These are phyloP conservation scores for Russula griseocarnosa DNA, from an alignment of 768 basidiomycete genomes.

Conservation along the genomic window DNA sequence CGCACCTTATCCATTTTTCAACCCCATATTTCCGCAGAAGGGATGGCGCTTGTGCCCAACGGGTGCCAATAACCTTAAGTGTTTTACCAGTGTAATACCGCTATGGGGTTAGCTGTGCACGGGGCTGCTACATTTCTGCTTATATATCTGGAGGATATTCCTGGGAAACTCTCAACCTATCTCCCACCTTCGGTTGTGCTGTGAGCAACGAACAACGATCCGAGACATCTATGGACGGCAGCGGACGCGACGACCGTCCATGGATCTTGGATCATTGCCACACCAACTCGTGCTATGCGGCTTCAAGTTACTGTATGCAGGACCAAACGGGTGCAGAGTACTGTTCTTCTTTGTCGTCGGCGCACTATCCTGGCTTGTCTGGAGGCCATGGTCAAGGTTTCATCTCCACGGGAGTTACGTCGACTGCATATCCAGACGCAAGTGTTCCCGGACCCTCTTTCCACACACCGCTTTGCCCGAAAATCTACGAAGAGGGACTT, in stretches of 20 bases:
- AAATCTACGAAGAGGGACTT: too few relatives aligned
- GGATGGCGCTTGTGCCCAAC: background rate
- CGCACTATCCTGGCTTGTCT: background rate
- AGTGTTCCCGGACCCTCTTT: background rate
- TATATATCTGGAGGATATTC: background rate
- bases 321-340: too few relatives aligned
- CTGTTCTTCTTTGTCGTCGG: too few relatives aligned
- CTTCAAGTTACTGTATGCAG: constrained; percentile 7
- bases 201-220: too few relatives aligned
- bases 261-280: background rate
- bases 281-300: too few relatives aligned
- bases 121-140: background rate
- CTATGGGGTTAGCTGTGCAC: background rate
- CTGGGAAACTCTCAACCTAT: background rate
- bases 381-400: background rate
- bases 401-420: background rate
- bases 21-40: too few relatives aligned
- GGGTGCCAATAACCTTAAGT: background rate
- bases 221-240: background rate
- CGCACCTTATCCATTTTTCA: background rate
- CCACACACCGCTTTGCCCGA: too few relatives aligned
- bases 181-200: background rate
- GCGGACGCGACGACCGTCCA: background rate
- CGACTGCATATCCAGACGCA: background rate
- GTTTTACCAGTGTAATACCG: too few relatives aligned